phyloP scores from a whole-genome alignment of 2,329 filamentous ascomycete species.

The Zymoseptoria pseudotritici region DNA sequence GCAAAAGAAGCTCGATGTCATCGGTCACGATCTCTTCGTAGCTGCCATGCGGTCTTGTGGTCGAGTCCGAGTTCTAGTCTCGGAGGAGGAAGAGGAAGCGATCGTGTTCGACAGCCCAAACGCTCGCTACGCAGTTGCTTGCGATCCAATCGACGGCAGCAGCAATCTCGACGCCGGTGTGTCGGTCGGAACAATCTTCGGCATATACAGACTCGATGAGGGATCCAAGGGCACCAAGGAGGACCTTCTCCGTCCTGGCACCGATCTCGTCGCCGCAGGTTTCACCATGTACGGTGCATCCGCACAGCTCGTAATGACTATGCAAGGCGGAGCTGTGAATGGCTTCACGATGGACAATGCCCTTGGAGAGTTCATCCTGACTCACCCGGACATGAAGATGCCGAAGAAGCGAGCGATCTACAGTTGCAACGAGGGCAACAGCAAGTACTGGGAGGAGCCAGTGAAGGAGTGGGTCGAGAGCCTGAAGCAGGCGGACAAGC shows the following conservation, averaged over 20 bases:
- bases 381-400: constrained; percentile 88
- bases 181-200: constrained; percentile 96
- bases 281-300: constrained; percentile 99
- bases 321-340: constrained; percentile 86
- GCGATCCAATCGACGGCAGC: constrained; percentile 95
- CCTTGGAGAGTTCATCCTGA: constrained; percentile 96
- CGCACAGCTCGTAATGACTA: constrained; percentile 91
- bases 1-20: constrained; percentile 99
- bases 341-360: constrained; percentile 97
- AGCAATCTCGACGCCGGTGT: constrained; percentile 97
- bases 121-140: constrained; percentile 86
- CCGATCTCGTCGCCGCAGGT: constrained; percentile 85
- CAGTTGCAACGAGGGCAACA: constrained; percentile 98
- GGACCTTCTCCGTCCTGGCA: constrained; percentile 82
- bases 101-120: constrained; percentile 75
- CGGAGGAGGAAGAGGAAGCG: constrained; percentile 90
- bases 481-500: constrained; percentile 71
- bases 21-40: constrained; percentile 97
- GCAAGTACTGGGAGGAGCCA: constrained; percentile 85
- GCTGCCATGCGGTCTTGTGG: constrained; percentile 88
- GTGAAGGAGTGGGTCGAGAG: constrained; percentile 84
- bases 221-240: constrained; percentile 67
- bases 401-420: constrained; percentile 79
- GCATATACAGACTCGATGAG: constrained; percentile 80
- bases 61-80: constrained; percentile 87